Evolutionary conservation across 2,329 filamentous ascomycete genomes (phyloP).

Genomic region (Alternaria rosae): DNA sequence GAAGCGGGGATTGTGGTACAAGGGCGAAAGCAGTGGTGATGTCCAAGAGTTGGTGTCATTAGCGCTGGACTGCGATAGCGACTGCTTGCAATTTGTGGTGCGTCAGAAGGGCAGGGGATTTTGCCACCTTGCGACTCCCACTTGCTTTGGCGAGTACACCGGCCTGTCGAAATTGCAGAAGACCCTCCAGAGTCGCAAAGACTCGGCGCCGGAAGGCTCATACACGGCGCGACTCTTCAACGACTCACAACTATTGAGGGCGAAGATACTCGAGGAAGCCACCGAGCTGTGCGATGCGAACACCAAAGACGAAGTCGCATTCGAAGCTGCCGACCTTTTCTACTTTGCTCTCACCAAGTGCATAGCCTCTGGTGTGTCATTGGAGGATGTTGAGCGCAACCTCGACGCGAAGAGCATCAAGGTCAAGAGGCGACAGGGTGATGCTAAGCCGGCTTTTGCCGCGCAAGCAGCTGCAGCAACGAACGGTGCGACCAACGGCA

Average conservation of each 20-base stretch:
- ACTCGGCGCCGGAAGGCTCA: slow-evolving; percentile 83
- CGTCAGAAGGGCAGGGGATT: slow-evolving; percentile 88
- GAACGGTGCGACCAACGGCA: slow-evolving; percentile 21
- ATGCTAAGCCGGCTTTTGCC: slow-evolving; percentile 93
- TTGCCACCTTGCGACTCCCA: slow-evolving; percentile 90
- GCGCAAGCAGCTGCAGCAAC: slow-evolving; percentile 67
- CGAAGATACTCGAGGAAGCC: slow-evolving; percentile 99
- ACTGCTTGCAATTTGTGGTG: slow-evolving; percentile 89
- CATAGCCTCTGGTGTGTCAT: slow-evolving; percentile 79
- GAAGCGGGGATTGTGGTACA: slow-evolving; percentile 95
- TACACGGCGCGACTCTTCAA: slow-evolving; percentile 94
- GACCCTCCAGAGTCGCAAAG: slow-evolving; percentile 82
- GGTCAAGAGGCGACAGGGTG: slow-evolving; percentile 89
- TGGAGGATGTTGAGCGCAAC: slow-evolving; percentile 90
- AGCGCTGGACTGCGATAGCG: slow-evolving; percentile 89
- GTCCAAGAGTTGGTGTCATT: slow-evolving; percentile 87
- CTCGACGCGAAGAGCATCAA: slow-evolving; percentile 95
- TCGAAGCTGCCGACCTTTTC: slow-evolving; percentile 92
- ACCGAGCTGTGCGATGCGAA: slow-evolving; percentile 91
- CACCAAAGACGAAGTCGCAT: slow-evolving; percentile 82
- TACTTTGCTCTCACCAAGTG: slow-evolving; percentile 96
- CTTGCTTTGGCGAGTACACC: slow-evolving; percentile 86
- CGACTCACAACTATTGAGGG: slow-evolving; percentile 85
- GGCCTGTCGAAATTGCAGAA: slow-evolving; percentile 87
- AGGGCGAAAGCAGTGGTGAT: slow-evolving; percentile 93